phyloP scores from a whole-genome alignment of 768 basidiomycete species.

The Mycena albidolilacea region DNA sequence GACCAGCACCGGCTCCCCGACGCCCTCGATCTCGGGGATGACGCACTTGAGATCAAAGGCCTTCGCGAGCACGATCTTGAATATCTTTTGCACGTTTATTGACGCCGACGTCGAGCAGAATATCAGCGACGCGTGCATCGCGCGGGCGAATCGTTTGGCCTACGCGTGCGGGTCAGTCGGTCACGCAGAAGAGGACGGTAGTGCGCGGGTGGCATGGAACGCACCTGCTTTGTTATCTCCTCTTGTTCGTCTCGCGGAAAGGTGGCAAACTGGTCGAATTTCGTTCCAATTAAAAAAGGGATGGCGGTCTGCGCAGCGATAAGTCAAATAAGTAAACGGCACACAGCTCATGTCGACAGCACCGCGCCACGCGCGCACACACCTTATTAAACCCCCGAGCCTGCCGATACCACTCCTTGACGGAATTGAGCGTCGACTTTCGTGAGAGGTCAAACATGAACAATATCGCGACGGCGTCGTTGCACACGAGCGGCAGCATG shows the following conservation, averaged over 20 bases:
- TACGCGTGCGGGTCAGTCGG: slow-evolving; percentile 47
- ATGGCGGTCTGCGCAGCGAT: slow-evolving; percentile 85
- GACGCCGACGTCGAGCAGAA: slow-evolving; percentile 99
- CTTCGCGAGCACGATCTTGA: slow-evolving; percentile 97
- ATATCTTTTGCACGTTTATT: slow-evolving; percentile 99
- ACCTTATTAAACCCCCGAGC: slow-evolving; percentile 99
- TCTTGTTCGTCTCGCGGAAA: slow-evolving; percentile 99
- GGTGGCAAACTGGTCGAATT: slow-evolving; percentile 96
- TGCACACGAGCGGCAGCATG: slow-evolving; percentile 98
- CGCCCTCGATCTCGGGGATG: slow-evolving; percentile 97
- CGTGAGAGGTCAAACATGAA: slow-evolving; percentile 99
- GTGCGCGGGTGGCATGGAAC: slow-evolving; percentile 34
- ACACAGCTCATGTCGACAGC: no score
- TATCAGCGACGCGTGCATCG: slow-evolving; percentile 99
- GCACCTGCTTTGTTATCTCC: slow-evolving; percentile 97
- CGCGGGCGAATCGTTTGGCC: slow-evolving; percentile 98
- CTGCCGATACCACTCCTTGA: slow-evolving; percentile 99
- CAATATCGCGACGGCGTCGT: slow-evolving; percentile 98
- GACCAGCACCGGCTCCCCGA: slow-evolving; percentile 95
- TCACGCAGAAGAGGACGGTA: neutral
- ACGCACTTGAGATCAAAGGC: slow-evolving; percentile 99
- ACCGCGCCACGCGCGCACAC: slow-evolving; percentile 40
- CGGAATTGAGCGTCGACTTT: slow-evolving; percentile 97
- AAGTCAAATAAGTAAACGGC: neutral
- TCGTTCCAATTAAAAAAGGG: slow-evolving; percentile 98